These are phyloP conservation scores for Trametes punicea DNA, from an alignment of 768 basidiomycete species.

Conservation along the genomic window DNA sequence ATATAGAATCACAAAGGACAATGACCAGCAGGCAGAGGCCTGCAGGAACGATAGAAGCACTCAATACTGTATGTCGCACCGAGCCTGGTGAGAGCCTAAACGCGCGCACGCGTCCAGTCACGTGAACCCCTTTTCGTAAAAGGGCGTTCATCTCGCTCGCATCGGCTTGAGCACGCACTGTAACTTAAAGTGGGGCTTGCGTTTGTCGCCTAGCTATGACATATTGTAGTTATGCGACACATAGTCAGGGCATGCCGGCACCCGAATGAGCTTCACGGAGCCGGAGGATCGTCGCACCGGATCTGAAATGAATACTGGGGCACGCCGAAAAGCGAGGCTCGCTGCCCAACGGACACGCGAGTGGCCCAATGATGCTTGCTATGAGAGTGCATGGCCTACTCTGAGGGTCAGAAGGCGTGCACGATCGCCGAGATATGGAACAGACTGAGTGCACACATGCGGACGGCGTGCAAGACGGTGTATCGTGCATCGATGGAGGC, in stretches of 20 bases:
- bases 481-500: constrained; percentile 8
- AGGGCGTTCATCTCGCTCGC: too few species aligned
- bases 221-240: too few species aligned
- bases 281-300: neutral
- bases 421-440: neutral
- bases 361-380: neutral
- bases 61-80: too few species aligned
- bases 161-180: too few species aligned
- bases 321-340: neutral
- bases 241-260: neutral
- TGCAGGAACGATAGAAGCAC: neutral
- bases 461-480: too few species aligned
- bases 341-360: constrained; percentile 2
- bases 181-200: neutral
- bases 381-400: neutral
- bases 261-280: constrained; percentile 2
- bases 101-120: constrained; percentile 1
- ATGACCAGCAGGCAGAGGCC: neutral
- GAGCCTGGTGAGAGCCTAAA: too few species aligned
- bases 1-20: too few species aligned
- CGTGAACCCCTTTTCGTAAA: too few species aligned
- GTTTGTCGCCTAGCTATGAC: too few species aligned
- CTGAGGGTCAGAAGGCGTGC: neutral
- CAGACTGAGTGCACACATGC: neutral
- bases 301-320: neutral